phyloP scores from a whole-genome alignment of 148 eudicot species.

The Fallopia convolvulus region DNA sequence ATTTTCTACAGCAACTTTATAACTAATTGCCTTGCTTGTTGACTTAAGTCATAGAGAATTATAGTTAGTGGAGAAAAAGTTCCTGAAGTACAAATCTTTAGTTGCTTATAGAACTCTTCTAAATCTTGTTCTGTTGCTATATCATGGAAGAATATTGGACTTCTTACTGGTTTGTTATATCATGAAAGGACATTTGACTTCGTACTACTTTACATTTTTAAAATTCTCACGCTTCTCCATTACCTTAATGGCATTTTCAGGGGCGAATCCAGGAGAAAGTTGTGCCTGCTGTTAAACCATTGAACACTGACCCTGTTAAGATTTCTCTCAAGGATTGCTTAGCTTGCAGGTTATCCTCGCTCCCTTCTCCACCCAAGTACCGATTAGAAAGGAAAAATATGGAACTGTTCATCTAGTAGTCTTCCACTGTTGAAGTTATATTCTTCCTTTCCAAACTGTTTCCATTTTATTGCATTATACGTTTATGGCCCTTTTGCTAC shows the following conservation, averaged over 20 bases:
- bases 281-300: constrained; percentile 27
- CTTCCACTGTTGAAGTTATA: background rate
- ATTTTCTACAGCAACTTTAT: background rate
- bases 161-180: background rate
- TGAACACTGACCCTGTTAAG: constrained; percentile 64
- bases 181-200: background rate
- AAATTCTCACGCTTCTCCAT: background rate
- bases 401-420: background rate
- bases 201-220: background rate
- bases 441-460: background rate
- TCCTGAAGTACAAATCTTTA: background rate
- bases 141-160: background rate
- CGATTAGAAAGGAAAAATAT: background rate
- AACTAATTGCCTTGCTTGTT: background rate
- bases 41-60: background rate
- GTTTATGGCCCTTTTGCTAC: background rate
- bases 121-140: background rate
- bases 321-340: constrained; percentile 95
- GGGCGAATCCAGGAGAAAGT: constrained; percentile 29
- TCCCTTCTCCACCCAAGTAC: constrained; percentile 4
- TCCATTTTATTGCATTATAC: background rate
- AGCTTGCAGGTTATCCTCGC: constrained; percentile 77
- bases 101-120: background rate
- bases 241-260: background rate
- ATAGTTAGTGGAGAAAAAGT: background rate